These are phyloP conservation scores for Aspergillus aculeatus DNA, from an alignment of 2,329 filamentous ascomycete species.

Conservation along the genomic window DNA sequence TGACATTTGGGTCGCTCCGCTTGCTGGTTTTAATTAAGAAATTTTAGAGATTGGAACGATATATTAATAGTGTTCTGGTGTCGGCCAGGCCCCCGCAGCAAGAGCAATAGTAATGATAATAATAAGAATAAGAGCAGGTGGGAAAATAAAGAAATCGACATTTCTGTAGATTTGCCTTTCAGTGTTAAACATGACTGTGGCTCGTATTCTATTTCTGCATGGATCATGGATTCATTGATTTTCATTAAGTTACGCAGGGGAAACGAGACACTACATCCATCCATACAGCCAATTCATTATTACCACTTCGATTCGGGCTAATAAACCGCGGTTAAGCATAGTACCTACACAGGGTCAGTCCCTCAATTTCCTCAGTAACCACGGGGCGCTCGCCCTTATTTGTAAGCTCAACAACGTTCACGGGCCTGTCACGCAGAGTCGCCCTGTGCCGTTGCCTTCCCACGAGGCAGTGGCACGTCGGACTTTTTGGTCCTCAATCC, in stretches of 20 bases:
- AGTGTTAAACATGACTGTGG: neutral
- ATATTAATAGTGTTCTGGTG: neutral
- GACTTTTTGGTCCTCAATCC: conserved; percentile 1
- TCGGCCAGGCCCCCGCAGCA: neutral
- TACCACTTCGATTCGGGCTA: neutral
- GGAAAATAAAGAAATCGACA: too few species aligned
- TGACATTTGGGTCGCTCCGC: neutral
- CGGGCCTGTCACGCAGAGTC: neutral
- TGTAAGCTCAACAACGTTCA: neutral
- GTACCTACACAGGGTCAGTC: neutral
- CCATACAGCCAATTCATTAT: neutral
- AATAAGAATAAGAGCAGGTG: too few species aligned
- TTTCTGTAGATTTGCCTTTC: neutral
- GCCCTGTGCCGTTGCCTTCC: neutral
- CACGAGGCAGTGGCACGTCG: conserved; percentile 1
- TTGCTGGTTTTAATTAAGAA: neutral
- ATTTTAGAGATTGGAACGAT: neutral
- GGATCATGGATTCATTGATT: neutral
- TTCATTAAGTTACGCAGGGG: conserved; percentile 6
- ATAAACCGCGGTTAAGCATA: too few species aligned
- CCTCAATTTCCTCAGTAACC: neutral
- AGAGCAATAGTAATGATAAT: neutral
- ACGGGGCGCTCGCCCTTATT: neutral
- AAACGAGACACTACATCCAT: neutral
- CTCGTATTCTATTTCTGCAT: conserved; percentile 2